Percentiles rank a stretch among this genome's conserved stretches.
Evolutionary conservation across 257 asterid species (phyloP).

Genomic region (Fraxinus americana): DNA sequence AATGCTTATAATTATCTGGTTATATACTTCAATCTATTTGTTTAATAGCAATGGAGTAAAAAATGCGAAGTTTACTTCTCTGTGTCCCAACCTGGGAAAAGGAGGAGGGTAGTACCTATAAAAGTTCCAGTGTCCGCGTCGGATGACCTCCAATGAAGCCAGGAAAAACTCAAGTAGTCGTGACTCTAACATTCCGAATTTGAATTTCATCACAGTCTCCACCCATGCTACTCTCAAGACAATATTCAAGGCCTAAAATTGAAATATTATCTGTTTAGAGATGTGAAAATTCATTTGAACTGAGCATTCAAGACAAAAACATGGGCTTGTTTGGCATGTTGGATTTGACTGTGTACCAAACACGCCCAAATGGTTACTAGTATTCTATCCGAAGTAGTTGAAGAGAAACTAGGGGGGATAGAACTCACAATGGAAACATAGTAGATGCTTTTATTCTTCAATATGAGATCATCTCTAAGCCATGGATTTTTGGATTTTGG

Average conservation of each 20-base stretch:
- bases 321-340: not conserved
- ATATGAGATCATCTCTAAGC: conserved; percentile 84
- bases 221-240: conserved; percentile 90
- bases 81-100: not conserved
- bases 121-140: conserved; percentile 99
- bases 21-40: too few relatives aligned
- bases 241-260: conserved; percentile 63
- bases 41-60: too few relatives aligned
- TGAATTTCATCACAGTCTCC: conserved; percentile 73
- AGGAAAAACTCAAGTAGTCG: conserved; percentile 71
- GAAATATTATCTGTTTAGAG: not conserved
- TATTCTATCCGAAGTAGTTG: not conserved
- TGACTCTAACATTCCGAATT: conserved; percentile 55
- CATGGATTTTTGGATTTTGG: conserved; percentile 62
- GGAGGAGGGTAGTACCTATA: conserved; percentile 53
- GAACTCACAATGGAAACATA: conserved; percentile 83
- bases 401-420: not conserved
- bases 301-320: not conserved
- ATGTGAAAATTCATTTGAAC: not conserved
- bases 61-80: not conserved
- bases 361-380: not conserved
- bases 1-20: not conserved
- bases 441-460: conserved; percentile 73
- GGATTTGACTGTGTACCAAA: not conserved
- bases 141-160: conserved; percentile 87